phyloP scores from a whole-genome alignment of 176 grass and related monocot genomes.

The Alopecurus myosuroides region DNA sequence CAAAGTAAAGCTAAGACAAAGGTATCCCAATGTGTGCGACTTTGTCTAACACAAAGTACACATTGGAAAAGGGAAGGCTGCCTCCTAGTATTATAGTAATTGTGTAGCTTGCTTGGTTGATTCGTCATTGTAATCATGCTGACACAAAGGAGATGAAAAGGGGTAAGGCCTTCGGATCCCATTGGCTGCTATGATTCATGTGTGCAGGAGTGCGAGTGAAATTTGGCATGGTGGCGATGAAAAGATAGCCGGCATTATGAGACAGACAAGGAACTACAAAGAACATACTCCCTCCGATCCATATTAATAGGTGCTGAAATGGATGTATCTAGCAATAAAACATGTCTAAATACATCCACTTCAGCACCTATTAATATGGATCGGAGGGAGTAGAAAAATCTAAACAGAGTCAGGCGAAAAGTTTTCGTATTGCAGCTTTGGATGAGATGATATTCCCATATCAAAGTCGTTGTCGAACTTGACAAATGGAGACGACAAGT shows the following conservation, averaged over 20 bases:
- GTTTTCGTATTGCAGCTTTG: background rate
- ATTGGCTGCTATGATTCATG: constrained; percentile 31
- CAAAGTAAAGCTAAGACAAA: constrained; percentile 49
- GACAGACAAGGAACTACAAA: background rate
- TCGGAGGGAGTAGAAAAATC: too few species aligned
- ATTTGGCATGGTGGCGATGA: background rate
- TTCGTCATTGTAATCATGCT: constrained; percentile 45
- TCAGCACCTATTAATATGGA: too few species aligned
- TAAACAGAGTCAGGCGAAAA: background rate
- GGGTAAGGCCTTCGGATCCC: constrained; percentile 14
- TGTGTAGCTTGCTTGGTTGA: constrained; percentile 37
- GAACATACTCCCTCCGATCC: too few species aligned
- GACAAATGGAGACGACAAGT: constrained; percentile 17
- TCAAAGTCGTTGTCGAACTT: background rate
- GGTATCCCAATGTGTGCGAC: constrained; percentile 28
- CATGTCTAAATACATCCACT: too few species aligned
- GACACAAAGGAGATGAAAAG: constrained; percentile 31
- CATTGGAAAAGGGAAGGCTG: background rate
- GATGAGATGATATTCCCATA: background rate
- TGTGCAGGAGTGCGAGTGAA: background rate
- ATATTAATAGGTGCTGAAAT: too few species aligned
- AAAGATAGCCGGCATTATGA: background rate
- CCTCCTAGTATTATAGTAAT: background rate
- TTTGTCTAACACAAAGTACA: constrained; percentile 26
- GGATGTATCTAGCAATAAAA: too few species aligned